These are phyloP conservation scores for Trametes punicea DNA, from an alignment of 768 basidiomycete species.

Conservation along the genomic window DNA sequence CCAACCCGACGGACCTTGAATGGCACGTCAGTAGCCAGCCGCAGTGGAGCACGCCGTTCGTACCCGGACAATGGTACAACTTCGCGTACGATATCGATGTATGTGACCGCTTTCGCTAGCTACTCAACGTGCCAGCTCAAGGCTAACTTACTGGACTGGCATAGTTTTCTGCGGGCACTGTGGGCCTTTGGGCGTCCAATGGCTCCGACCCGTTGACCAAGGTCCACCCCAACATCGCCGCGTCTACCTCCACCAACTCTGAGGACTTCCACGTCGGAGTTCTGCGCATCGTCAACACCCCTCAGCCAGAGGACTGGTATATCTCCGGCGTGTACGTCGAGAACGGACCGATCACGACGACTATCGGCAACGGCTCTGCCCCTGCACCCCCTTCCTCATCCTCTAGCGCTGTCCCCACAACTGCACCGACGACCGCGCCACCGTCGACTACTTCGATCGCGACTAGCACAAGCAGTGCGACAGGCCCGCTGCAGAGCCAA, in stretches of 20 bases:
- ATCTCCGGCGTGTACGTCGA: constrained; percentile 61
- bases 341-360: constrained; percentile 51
- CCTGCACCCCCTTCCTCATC: constrained; percentile 11
- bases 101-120: constrained; percentile 22
- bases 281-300: constrained; percentile 48
- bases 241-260: constrained; percentile 55
- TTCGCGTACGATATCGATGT: constrained; percentile 66
- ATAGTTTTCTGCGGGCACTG: constrained; percentile 50
- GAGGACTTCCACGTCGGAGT: constrained; percentile 62
- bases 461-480: constrained; percentile 34
- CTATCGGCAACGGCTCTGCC: constrained; percentile 37
- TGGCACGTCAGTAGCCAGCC: constrained; percentile 48
- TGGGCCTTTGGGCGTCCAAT: constrained; percentile 57
- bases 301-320: constrained; percentile 53
- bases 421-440: background rate
- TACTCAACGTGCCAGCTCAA: background rate
- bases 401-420: background rate
- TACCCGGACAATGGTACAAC: constrained; percentile 57
- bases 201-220: constrained; percentile 45
- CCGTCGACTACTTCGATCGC: constrained; percentile 25
- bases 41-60: constrained; percentile 51
- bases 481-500: constrained; percentile 40
- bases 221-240: constrained; percentile 45
- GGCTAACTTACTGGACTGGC: background rate
- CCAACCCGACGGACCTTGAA: constrained; percentile 46